Conservation (phyloP, 2,329 filamentous ascomycete genomes). For the Exserohilum rostratum region DNA sequence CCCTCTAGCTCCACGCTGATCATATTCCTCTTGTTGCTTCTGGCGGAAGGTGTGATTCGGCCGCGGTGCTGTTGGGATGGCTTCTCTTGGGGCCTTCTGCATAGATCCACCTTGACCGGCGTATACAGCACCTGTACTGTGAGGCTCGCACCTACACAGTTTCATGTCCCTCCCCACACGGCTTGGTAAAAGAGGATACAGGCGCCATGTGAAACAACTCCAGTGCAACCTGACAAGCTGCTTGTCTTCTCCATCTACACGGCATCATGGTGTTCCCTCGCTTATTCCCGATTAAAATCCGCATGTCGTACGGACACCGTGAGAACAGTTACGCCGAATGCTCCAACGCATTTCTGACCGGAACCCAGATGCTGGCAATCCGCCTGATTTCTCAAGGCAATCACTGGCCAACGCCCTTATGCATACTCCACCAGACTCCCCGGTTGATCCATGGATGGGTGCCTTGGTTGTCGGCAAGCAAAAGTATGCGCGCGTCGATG, state of each 20-base stretch:
- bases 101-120: constrained; percentile 11
- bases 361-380: not conserved
- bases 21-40: not conserved
- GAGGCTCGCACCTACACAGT: not conserved
- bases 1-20: not conserved
- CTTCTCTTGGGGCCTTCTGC: not conserved
- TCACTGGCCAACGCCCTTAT: not conserved
- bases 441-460: not conserved
- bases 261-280: not conserved
- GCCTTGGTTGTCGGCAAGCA: not conserved
- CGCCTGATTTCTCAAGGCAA: not conserved
- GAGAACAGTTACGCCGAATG: too few relatives aligned
- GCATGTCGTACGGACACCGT: not conserved
- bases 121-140: not conserved
- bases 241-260: not conserved
- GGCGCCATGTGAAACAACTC: not conserved
- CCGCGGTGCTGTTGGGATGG: not conserved
- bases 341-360: not conserved
- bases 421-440: not conserved
- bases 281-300: not conserved
- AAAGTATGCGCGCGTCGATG: not conserved
- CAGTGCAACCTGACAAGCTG: not conserved
- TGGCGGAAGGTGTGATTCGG: not conserved
- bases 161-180: not conserved
- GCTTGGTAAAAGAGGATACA: not conserved